Evolutionary conservation across 805 yeast genomes (phyloP), one percentile per base, ranked within the genome.

Genomic region (Sugiyamaella marilandica): DNA sequence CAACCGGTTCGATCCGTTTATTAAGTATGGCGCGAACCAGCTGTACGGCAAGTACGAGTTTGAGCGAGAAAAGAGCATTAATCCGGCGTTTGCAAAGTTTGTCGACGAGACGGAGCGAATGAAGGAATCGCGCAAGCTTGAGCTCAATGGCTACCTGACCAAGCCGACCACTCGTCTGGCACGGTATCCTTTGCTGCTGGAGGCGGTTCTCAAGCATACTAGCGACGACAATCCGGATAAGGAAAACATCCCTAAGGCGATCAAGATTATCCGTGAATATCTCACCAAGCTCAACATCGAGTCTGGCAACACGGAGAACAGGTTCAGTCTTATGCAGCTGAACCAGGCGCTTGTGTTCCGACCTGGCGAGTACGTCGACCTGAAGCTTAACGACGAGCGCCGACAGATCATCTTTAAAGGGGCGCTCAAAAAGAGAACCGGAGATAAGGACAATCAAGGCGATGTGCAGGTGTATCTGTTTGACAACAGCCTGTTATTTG

Each of bases 101-200:
- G 87, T 92, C 53, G 96, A 88, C 64, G 97, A 89, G 53, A 86
- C 91, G 3, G 95, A 87, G 62, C 81, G 88, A 63, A 74, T 85
- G 58, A 88, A 88, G 2, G 96, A 87, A 72, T 81, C 89, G 35
- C 79, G 96, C 63, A 87, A 90, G 70, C 81, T 92, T 55, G 97
- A 95, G 69, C 83, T 94, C 50, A 87, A 92, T 24, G 94, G 98
- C 0, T 94, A 90, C 64, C 76, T 94, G 58, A 88, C 96, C 5
- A 95, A 92, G 64, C 97, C 98, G 49, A 91, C 96, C 1, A 90
- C 97, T 13, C 80, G 99, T 66, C 90, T 97, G 32, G 98, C 97
- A 9, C 77, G 98, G 59, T 94, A 94, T 70, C 96, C 95, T 58
- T 72, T 94, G 47, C 75, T 94, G 53, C 75, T 92, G 19, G 84